Percentiles rank a stretch among this genome's conserved stretches.
Evolutionary conservation across 1,284 basidiomycete species (phyloP).

Genomic region (Athelia psychrophila): DNA sequence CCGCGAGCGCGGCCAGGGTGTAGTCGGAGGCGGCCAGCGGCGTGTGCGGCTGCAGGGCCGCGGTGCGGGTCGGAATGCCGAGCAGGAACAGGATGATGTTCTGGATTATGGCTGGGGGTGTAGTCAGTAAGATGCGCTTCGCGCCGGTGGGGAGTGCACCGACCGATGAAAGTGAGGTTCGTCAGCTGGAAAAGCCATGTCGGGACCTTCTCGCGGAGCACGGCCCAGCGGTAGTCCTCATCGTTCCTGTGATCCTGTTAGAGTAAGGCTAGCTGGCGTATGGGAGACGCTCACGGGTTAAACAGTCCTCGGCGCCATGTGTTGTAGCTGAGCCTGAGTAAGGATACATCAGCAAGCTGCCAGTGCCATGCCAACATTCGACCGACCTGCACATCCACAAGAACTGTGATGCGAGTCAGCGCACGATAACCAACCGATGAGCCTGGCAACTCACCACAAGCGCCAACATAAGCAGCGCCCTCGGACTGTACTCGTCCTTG

Average conservation of each 20-base stretch:
- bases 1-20: slow-evolving; percentile 54
- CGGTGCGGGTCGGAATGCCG: slow-evolving; percentile 56
- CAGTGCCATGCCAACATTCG: neutral
- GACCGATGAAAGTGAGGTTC: slow-evolving; percentile 82
- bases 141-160: slow-evolving; percentile 8
- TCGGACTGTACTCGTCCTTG: slow-evolving; percentile 52
- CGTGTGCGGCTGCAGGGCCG: slow-evolving; percentile 54
- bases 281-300: slow-evolving; percentile 44
- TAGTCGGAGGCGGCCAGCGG: slow-evolving; percentile 63
- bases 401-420: slow-evolving; percentile 29
- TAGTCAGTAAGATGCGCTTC: neutral
- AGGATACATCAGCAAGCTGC: slow-evolving; percentile 3
- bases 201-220: slow-evolving; percentile 70
- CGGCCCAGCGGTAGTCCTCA: slow-evolving; percentile 91
- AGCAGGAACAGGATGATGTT: slow-evolving; percentile 81
- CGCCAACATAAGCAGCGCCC: slow-evolving; percentile 68
- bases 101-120: slow-evolving; percentile 60
- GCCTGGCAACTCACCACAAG: slow-evolving; percentile 46
- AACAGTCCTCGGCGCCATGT: slow-evolving; percentile 86
- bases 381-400: slow-evolving; percentile 67
- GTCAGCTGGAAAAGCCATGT: slow-evolving; percentile 73
- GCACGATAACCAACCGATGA: neutral
- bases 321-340: slow-evolving; percentile 73
- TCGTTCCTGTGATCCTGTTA: slow-evolving; percentile 45
- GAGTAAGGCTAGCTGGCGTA: too few relatives aligned